Base-by-base conservation (phyloP, 768 basidiomycete species). In the Sutorius australiensis region DNA sequence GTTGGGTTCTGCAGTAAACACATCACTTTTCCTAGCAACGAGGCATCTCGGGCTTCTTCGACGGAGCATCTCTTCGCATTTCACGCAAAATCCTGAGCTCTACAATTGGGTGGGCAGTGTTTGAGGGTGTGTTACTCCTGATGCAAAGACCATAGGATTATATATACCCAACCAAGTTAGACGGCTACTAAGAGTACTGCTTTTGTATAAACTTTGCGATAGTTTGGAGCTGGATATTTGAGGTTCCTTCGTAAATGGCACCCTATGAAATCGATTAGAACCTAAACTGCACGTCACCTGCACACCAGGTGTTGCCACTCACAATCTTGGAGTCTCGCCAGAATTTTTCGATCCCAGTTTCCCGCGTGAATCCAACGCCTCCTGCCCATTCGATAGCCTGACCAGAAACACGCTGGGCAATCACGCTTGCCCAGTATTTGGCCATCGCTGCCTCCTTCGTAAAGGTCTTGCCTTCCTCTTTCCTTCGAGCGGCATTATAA, bases 381-480 rank as follows among this genome's bases (percentile, higher is more conserved):
- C 94, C 97, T 1, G 87, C 84, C 95, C 95, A 98, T 70, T 98
- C 95, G 58, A 98, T 98, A 16, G 95, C 95, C 39, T 78, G 73
- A 7, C 95, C 93, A 10, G 87, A 80, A 2, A 97, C 94, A 39
- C 79, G 77, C 72, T 95, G 90, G 13, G 97, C 97, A 6, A 99
- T 83, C 19, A 88, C 80, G 54, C 92, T 92, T 21, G 87, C 80
- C 79, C 85, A 92, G 65, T 89, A 95, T 72, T 99, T 99, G 46
- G 97, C 97, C 91, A 98, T 97, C 2, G 97, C 97, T 11, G 97
- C 95, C 72, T 98, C 91, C 72, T 90, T 92, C 28, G 86, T 84
- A 71, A 98, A 99, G 27, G 73, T 64, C 64, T 77, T 76, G 9
- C 93, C 92, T 68, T 94, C 89, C 69, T 97, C 95, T 79, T 95